Evolutionary conservation across 495 filamentous ascomycete species (phyloP), one percentile per base, ranked within the genome.

Genomic region (Chaetomium fimeti): DNA sequence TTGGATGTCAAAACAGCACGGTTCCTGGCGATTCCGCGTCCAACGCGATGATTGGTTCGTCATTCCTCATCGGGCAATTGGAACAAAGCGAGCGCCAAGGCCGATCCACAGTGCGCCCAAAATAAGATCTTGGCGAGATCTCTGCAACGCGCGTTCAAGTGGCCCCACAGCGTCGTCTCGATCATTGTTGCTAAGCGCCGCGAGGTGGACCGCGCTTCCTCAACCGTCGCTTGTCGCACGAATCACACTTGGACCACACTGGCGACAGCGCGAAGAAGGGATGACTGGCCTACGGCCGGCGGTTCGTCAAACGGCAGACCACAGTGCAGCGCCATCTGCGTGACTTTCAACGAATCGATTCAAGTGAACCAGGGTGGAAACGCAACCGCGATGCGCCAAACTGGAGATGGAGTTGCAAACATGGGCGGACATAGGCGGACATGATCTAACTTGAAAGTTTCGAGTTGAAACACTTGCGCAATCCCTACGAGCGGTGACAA

Each of bases 151-250:
- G 32, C 25, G 43, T 22, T 60, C 43, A 9, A 49, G 11, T 49
- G 42, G 57, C 54, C n/a, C 25, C 25, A 3, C 15, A 9, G n/a
- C 51, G 25, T 36, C 0, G 3, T 25, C 18, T 57, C 18, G n/a
- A n/a, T 45, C 22, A n/a, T 57, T 57, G 54, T 18, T 43, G 36
- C 43, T 62, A 62, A 62, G 60, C 60, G 60, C 60, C 49, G 12
- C n/a, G n/a, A n/a, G 20, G 49, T 32, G 32, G 47, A 42, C 11
- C 47, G 29, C 13, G 15, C 7, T 25, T 43, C 22, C 1, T 1
- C 47, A 25, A 53, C 1, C 18, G 38, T 55, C 60, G 60, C 49
- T 54, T 62, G 49, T 20, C 38, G 49, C 49, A 11, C 24, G 49
- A 29, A 54, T 54, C 49, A 24, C 22, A 0, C 20, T 42, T 8